These are phyloP conservation scores for Eucalyptus sideroxylon DNA, from an alignment of 345 rosid species.

Conservation along the genomic window DNA sequence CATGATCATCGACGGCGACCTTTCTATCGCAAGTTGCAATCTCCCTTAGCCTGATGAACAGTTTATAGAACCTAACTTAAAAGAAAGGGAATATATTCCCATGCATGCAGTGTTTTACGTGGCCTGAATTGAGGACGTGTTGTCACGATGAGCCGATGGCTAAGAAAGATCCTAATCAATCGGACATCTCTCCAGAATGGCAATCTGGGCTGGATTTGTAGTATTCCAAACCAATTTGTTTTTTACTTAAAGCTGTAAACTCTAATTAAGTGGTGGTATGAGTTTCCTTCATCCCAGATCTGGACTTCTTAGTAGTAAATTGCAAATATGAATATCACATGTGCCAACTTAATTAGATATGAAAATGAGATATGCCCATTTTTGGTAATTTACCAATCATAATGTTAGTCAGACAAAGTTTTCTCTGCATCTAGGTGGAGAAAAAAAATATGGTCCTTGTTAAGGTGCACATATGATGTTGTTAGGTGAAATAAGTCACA, in stretches of 20 bases:
- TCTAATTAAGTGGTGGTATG: too few species aligned
- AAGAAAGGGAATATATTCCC: background rate
- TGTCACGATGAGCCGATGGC: background rate
- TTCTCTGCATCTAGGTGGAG: background rate
- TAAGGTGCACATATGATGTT: background rate
- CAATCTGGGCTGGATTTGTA: too few species aligned
- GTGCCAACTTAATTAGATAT: background rate
- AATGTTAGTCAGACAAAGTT: background rate
- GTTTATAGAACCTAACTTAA: background rate
- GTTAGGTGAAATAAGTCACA: background rate
- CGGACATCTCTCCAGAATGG: background rate
- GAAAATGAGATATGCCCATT: background rate
- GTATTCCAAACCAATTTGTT: too few species aligned
- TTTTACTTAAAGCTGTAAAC: too few species aligned
- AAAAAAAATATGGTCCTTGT: background rate
- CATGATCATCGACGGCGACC: background rate
- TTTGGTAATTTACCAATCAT: background rate
- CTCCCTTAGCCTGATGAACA: background rate
- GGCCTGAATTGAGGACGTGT: background rate
- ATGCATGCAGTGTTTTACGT: background rate
- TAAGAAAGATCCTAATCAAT: background rate
- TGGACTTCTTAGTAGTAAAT: too few species aligned
- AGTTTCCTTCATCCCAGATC: too few species aligned
- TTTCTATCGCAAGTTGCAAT: background rate
- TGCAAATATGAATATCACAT: background rate